Evolutionary conservation across 2,329 filamentous ascomycete species (phyloP).

Genomic region (Fusarium luffae): DNA sequence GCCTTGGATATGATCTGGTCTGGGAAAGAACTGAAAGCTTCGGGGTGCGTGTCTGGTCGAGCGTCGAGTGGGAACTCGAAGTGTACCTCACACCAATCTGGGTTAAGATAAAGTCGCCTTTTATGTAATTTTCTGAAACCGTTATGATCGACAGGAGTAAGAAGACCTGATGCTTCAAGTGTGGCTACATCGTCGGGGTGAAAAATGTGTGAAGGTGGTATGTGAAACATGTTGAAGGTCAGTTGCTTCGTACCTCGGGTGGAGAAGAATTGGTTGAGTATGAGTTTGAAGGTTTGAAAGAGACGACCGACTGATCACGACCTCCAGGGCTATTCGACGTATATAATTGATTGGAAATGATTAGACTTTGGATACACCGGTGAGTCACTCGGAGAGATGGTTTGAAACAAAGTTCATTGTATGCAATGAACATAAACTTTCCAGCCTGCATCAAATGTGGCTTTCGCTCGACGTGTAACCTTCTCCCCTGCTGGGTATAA

Average conservation of each 20-base stretch:
- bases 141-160: background rate
- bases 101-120: no score
- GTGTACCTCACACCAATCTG: no score
- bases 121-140: background rate
- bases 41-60: fast-evolving
- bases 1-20: background rate
- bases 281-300: no score
- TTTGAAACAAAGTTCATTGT: background rate
- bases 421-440: background rate
- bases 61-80: background rate
- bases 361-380: background rate
- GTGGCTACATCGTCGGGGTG: background rate
- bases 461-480: no score
- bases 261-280: background rate
- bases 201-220: background rate
- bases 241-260: fast-evolving
- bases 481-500: no score
- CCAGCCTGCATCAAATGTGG: no score
- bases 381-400: background rate
- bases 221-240: background rate
- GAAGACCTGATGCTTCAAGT: background rate
- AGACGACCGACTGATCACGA: no score
- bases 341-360: background rate
- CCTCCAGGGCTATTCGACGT: no score
- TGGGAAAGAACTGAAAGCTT: background rate